Percentiles rank a stretch among this genome's conserved stretches.
These are phyloP conservation scores for Choiromyces venosus DNA, from an alignment of 495 filamentous ascomycete genomes.

Conservation along the genomic window DNA sequence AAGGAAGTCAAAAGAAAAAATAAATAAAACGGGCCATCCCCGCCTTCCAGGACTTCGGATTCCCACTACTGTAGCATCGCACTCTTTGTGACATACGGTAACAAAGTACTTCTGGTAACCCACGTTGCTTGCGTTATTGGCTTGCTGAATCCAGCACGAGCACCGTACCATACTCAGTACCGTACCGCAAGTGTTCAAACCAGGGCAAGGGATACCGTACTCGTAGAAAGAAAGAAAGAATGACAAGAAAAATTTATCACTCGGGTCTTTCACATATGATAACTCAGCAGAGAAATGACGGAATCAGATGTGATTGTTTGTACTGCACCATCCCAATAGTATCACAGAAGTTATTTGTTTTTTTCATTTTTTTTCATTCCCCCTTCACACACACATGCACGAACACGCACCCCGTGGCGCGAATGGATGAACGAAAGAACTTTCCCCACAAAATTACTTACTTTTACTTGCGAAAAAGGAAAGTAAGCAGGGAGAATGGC, in stretches of 20 bases:
- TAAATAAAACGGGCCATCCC: too few species aligned
- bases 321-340: too few species aligned
- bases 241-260: not conserved
- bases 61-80: too few species aligned
- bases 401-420: not conserved
- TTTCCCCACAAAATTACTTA: not conserved
- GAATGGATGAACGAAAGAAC: not conserved
- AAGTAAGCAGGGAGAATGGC: too few species aligned
- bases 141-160: not conserved
- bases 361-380: too few species aligned
- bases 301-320: not conserved
- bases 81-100: too few species aligned
- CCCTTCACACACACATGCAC: too few species aligned
- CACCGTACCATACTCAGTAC: not conserved
- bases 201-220: too few species aligned
- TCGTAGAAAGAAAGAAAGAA: not conserved
- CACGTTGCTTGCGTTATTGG: too few species aligned
- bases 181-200: not conserved
- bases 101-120: too few species aligned
- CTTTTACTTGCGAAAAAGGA: not conserved
- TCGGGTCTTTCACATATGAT: not conserved
- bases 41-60: too few species aligned
- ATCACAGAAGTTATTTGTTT: not conserved
- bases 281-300: not conserved
- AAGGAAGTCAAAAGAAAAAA: too few species aligned